Base-by-base conservation (phyloP, 2,329 filamentous ascomycete species). In the Ceratocystis eucalypticola region DNA sequence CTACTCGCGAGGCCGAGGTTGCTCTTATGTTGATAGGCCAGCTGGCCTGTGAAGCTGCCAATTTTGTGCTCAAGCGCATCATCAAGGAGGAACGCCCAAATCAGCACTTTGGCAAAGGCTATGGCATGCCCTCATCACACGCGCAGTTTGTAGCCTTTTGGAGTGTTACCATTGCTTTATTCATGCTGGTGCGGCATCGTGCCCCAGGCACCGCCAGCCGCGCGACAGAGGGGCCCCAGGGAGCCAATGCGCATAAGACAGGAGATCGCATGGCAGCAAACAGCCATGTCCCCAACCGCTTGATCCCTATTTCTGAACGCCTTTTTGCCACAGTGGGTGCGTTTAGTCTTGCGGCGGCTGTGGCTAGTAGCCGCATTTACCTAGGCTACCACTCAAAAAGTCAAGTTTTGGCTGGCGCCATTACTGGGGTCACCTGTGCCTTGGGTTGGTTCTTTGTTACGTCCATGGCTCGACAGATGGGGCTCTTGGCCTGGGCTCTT, bases 141-240 rank as follows among this genome's bases (percentile, higher is more conserved):
- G 89, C 94, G 7, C 94, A 99, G 78, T 99, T 96, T 74, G 88
- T 93, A 69, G 83, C 88, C 66, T 99, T 91, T 79, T 97, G 96
- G 82, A 88, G 90, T 67, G 78, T 96, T 67, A 94, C 89, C 69
- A 78, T 97, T 68, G 80, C 84, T 28, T 80, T 99, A 22, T 97
- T 97, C 78, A 81, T 99, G 57, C 81, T 96, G 59, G 79, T 92
- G 68, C 63, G 62, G 37, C 61, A 64, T 46, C 37, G 50, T 50
- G 41, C 84, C 93, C 68, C 91, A 96, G 75, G 79, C 25, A 30
- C 15, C n/a, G 12, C 3, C 0, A 17, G 28, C 53, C 7, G 53
- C 22, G n/a, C 5, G 12, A 20, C 17, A 22, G 46, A 22, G 22
- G 6, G 46, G 5, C 3, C 6, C 15, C n/a, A n/a, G 22, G 10